Evolutionary conservation across 345 rosid genomes (phyloP).

Genomic region (Turritis glabra): DNA sequence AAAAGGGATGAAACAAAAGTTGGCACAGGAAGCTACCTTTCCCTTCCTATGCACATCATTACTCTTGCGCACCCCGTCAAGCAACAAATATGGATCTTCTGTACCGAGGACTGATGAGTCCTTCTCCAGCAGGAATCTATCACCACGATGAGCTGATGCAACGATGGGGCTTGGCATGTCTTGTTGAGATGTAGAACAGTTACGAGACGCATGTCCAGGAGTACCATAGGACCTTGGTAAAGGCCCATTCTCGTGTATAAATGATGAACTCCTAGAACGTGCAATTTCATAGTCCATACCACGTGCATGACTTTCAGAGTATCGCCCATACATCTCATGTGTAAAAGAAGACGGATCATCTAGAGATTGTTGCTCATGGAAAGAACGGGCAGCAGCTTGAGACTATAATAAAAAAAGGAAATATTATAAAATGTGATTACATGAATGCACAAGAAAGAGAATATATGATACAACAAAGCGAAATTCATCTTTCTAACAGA

Average conservation of each 20-base stretch:
- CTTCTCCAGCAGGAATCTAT: conserved; percentile 47
- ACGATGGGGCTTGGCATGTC: conserved; percentile 54
- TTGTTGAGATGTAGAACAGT: conserved; percentile 58
- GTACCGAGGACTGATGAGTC: conserved; percentile 51
- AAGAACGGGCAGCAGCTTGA: conserved; percentile 56
- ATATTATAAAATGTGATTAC: not conserved
- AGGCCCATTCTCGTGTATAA: conserved; percentile 62
- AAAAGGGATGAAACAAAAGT: conserved; percentile 15
- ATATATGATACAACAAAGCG: not conserved
- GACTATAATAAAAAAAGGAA: conserved; percentile 16
- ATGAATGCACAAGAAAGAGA: not conserved
- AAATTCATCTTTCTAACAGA: not conserved
- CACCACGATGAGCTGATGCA: conserved; percentile 60
- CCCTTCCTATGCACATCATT: conserved; percentile 41
- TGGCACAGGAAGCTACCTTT: conserved; percentile 38
- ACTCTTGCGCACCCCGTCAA: conserved; percentile 38
- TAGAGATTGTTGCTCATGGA: conserved; percentile 66
- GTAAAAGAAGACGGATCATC: conserved; percentile 58
- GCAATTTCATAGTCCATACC: conserved; percentile 53
- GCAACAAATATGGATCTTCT: conserved; percentile 38
- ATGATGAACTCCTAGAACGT: conserved; percentile 54
- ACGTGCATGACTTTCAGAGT: conserved; percentile 54
- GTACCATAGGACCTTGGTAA: conserved; percentile 51
- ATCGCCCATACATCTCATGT: conserved; percentile 55
- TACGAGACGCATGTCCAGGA: conserved; percentile 60